A percentile compares a stretch with the other conserved stretches of the same genome.
Evolutionary conservation across 768 basidiomycete species (phyloP).

Genomic region (Suillus decipiens): DNA sequence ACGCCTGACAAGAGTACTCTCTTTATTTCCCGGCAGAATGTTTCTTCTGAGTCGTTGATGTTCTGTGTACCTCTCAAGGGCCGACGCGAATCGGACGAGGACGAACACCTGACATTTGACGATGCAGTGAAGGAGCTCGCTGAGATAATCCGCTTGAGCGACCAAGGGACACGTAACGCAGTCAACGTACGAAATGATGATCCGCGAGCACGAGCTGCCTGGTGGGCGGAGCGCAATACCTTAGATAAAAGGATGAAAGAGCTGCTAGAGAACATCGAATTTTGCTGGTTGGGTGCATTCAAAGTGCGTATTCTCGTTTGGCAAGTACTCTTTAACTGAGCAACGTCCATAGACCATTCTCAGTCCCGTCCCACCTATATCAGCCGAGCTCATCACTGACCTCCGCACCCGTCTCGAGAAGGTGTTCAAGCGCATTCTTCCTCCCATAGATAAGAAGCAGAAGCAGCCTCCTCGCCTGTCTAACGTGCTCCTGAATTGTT

Average conservation of each 20-base stretch:
- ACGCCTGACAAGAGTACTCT: conserved; percentile 82
- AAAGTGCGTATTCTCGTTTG: conserved; percentile 59
- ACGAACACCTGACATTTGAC: conserved; percentile 75
- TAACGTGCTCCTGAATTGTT: conserved; percentile 78
- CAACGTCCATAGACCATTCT: conserved; percentile 56
- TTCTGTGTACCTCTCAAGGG: conserved; percentile 91
- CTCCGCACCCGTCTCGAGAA: conserved; percentile 73
- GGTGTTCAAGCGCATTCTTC: conserved; percentile 68
- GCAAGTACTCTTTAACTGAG: background rate
- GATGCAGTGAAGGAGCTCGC: conserved; percentile 71
- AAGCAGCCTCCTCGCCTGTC: conserved; percentile 61
- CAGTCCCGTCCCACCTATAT: conserved; percentile 45
- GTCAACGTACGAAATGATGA: conserved; percentile 69
- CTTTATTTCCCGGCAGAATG: conserved; percentile 78
- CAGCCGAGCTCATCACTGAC: conserved; percentile 48
- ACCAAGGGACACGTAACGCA: conserved; percentile 74
- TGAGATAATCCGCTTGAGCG: conserved; percentile 79
- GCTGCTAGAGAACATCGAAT: conserved; percentile 84
- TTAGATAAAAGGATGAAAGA: conserved; percentile 78
- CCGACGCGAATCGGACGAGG: conserved; percentile 71
- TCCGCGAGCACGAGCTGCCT: conserved; percentile 61
- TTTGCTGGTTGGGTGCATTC: conserved; percentile 96
- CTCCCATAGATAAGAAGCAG: conserved; percentile 61
- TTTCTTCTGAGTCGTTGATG: conserved; percentile 61
- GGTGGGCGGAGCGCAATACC: conserved; percentile 83